Base-by-base conservation (phyloP, 2,329 filamentous ascomycete genomes). In the Curvularia sp. region DNA sequence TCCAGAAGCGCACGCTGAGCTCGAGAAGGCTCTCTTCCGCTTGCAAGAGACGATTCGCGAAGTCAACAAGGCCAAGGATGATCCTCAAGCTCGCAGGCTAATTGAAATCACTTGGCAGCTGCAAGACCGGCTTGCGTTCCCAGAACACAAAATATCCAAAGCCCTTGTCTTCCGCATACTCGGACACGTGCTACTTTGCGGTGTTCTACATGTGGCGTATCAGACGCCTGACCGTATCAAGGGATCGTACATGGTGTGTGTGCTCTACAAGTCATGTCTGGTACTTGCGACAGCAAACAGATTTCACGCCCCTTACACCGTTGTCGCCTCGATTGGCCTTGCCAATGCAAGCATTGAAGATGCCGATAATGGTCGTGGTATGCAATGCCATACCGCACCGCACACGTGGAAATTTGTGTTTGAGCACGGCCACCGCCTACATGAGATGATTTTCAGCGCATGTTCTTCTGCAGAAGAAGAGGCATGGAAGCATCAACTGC, bases 351-450 rank as follows among this genome's bases (percentile, higher is more conserved):
- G 81, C 56, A 77, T 95, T 28, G 90, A 93, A 72, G 86, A 90
- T 55, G 80, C 86, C 3, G 89, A 93, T 70, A 93, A 94, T 73
- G 89, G 89, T 19, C 84, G 87, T 82, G 91, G 91, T 73, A 63
- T 98, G 7, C 92, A 94, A 81, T 97, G 93, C 70, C 89, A 95
- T 63, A 91, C 90, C 3, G 91, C 91, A 0, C 88, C 91, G 0
- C 91, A 91, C 74, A 95, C 93, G 1, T 98, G 93, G 94, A 99
- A 98, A 74, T 71, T 97, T 10, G 83, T 92, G 2, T 97, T 98
- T 70, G 89, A 95, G 73, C 86, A 86, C 64, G 84, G 89, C 55
- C 86, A 90, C 64, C 87, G 90, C 59, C 81, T 94, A 52, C 94
- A 91, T 73, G 94, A 98, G 76, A 78, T 97, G 15, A 87, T 97